phyloP scores from a whole-genome alignment of 179 eudicot species.

The Patellifolia procumbens region DNA sequence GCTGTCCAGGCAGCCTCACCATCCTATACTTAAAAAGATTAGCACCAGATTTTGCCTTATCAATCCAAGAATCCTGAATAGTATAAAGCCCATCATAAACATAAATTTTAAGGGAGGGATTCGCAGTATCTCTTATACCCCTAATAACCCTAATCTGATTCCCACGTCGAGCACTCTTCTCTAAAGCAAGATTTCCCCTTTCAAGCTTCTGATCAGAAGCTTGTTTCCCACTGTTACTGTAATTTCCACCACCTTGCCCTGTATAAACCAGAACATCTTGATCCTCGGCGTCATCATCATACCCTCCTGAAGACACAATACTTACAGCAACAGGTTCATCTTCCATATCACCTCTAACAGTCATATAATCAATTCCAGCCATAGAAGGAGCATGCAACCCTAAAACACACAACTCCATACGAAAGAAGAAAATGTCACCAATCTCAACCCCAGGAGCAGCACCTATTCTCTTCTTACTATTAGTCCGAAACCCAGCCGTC shows the following conservation, averaged over 20 bases:
- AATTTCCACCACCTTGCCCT: conserved; percentile 44
- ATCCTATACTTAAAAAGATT: conserved; percentile 38
- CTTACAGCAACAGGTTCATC: conserved; percentile 40
- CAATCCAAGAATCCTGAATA: conserved; percentile 42
- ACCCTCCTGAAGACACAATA: conserved; percentile 42
- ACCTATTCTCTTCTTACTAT: conserved; percentile 38
- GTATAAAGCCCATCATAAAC: conserved; percentile 42
- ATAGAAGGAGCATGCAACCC: conserved; percentile 44
- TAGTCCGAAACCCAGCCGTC: conserved; percentile 38
- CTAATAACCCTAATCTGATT: conserved; percentile 38
- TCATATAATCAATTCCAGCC: conserved; percentile 42
- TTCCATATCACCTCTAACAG: conserved; percentile 23
- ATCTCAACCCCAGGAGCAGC: conserved; percentile 37
- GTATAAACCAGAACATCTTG: conserved; percentile 36
- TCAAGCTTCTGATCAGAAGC: conserved; percentile 43
- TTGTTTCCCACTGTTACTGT: conserved; percentile 32
- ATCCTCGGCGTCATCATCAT: conserved; percentile 39
- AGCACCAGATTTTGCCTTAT: conserved; percentile 34
- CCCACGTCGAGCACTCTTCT: conserved; percentile 37
- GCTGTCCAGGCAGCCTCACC: conserved; percentile 36
- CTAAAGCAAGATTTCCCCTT: conserved; percentile 43
- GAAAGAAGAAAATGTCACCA: conserved; percentile 38
- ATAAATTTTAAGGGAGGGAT: conserved; percentile 32
- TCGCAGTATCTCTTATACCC: conserved; percentile 32
- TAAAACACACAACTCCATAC: conserved; percentile 39